These are phyloP conservation scores for Marchantia paleacea DNA, from an alignment of 225 moss, liverwort and hornwort species.

Conservation along the genomic window DNA sequence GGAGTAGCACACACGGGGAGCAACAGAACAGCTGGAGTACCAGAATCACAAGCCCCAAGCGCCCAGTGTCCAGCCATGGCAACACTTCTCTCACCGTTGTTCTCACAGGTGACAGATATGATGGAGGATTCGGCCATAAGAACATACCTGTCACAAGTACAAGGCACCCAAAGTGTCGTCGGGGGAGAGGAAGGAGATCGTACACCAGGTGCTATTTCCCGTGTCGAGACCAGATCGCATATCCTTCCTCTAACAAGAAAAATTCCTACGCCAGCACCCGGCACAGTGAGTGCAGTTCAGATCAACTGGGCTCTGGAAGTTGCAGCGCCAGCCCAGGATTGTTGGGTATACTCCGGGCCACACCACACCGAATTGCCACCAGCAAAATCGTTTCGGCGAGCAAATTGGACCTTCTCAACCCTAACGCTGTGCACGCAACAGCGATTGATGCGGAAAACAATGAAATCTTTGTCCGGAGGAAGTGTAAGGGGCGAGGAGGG, in stretches of 20 bases:
- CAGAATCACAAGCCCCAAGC: conserved; percentile 1
- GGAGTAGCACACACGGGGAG: not conserved
- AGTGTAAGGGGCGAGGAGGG: not conserved
- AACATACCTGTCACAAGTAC: conserved; percentile 11
- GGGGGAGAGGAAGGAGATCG: conserved; percentile 1
- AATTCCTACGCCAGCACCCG: not conserved
- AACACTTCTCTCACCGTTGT: not conserved
- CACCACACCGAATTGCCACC: conserved; percentile 2
- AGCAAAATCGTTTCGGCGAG: not conserved
- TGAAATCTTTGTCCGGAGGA: conserved; percentile 15
- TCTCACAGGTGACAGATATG: not conserved
- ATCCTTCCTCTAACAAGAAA: conserved; percentile 6
- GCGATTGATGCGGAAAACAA: conserved; percentile 7
- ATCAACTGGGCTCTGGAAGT: conserved; percentile 1
- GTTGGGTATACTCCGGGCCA: not conserved
- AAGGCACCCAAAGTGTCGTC: not conserved
- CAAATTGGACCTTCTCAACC: conserved; percentile 14
- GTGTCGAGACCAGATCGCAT: conserved; percentile 10
- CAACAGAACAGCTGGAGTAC: not conserved
- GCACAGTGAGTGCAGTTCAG: not conserved
- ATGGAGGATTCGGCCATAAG: not conserved
- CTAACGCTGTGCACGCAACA: conserved; percentile 4
- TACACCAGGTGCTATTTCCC: conserved; percentile 3
- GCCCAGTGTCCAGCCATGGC: not conserved
- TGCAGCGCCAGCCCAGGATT: not conserved